Evolutionary conservation across 169 alveolate genomes (phyloP), one percentile per base, ranked within the genome.

Genomic region (Plasmodium fragile): DNA sequence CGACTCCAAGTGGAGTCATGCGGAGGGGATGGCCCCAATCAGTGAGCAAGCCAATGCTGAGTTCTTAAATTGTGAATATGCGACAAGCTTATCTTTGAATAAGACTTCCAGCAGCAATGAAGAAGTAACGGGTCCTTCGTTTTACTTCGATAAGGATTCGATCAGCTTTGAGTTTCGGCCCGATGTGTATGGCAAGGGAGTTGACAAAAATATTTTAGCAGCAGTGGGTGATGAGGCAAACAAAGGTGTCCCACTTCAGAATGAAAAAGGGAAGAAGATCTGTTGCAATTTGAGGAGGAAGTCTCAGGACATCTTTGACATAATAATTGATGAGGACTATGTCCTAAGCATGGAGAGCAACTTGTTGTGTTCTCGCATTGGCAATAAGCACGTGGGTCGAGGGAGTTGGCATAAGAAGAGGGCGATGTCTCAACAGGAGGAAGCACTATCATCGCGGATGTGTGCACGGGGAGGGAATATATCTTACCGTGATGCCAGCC

Each of bases 291-390:
- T 30, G 25, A 30, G 6, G 39, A 32, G 18, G 7, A 81, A 49
- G 39, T 0, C 36, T 22, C 36, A 34, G 13, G 43, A 65, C 2
- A 73, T 72, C 18, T 41, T 84, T 65, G 43, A 84, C 30, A 72
- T 84, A 16, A 84, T 84, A 16, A 65, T 87, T 16, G 81, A 87
- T 78, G 81, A 59, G 16, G 75, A 87, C 16, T 87, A 77, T 78
- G 89, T 8, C 10, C 45, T 87, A 34, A 53, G 81, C 41, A 45
- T 87, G 72, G 82, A 87, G n/a, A 75, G 81, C n/a, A 59, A 55
- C 10, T 43, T 52, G 53, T 39, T 87, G n/a, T 87, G 22, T 87
- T 69, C 89, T 4, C 32, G 28, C 34, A 34, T 52, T 16, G 43
- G 81, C 16, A 87, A 71, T 59, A 77, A 13, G 52, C 43, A 78